Conservation (phyloP, 108 stramenopile species). For the Stephanodiscus triporus region DNA sequence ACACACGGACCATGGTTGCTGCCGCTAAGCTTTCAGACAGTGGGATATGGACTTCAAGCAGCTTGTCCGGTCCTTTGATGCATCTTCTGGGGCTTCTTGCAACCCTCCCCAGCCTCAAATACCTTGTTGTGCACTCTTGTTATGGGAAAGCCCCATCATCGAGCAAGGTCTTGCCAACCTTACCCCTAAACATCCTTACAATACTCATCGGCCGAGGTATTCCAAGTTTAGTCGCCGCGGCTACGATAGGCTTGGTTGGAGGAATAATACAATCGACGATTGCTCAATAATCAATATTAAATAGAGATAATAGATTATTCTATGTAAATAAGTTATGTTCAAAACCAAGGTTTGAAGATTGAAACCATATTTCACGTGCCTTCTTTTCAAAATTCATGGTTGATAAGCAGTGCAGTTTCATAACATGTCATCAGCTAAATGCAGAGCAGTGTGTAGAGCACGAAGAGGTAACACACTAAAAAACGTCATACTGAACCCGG, state of each 20-base stretch:
- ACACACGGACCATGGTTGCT: conserved; percentile 49
- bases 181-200: conserved; percentile 67
- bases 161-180: conserved; percentile 26
- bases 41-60: conserved; percentile 71
- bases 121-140: conserved; percentile 52
- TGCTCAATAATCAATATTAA: neutral
- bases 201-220: conserved; percentile 63
- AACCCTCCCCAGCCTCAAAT: conserved; percentile 57
- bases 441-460: too few species aligned
- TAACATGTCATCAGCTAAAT: too few species aligned
- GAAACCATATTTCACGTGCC: too few species aligned
- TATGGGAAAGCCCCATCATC: conserved; percentile 25
- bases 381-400: too few species aligned
- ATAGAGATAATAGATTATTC: too few species aligned
- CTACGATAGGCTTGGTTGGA: conserved; percentile 55
- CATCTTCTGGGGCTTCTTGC: conserved; percentile 60
- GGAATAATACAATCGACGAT: conserved; percentile 37
- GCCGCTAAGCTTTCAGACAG: conserved; percentile 59
- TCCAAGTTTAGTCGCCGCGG: conserved; percentile 59
- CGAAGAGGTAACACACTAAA: too few species aligned
- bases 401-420: too few species aligned
- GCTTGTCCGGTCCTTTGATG: conserved; percentile 55
- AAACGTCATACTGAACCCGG: too few species aligned
- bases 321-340: too few species aligned
- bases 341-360: too few species aligned